phyloP scores from a whole-genome alignment of 306 rosid genomes.

The Cucurbita maxima region DNA sequence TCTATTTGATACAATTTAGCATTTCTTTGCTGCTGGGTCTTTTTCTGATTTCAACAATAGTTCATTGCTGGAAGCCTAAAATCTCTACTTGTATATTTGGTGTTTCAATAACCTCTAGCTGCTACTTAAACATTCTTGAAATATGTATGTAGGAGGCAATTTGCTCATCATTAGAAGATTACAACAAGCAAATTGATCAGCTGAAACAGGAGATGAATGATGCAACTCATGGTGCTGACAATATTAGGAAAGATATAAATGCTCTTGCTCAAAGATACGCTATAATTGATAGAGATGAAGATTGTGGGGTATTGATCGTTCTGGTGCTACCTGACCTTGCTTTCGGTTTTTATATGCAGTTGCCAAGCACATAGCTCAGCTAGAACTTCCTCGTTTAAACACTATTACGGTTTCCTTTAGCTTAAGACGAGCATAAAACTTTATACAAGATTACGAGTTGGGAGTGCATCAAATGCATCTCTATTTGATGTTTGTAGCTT shows the following conservation, averaged over 20 bases:
- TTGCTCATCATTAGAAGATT: slow-evolving; percentile 87
- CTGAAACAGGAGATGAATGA: slow-evolving; percentile 96
- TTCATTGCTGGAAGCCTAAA: background rate
- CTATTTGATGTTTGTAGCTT: background rate
- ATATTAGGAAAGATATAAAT: slow-evolving; percentile 88
- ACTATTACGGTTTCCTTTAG: background rate
- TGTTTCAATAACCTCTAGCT: background rate
- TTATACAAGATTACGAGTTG: background rate
- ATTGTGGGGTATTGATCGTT: slow-evolving; percentile 70
- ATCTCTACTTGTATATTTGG: background rate
- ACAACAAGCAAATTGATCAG: slow-evolving; percentile 93
- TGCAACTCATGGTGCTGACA: slow-evolving; percentile 95
- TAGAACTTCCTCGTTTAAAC: background rate
- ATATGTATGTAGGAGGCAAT: slow-evolving; percentile 65
- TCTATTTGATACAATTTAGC: background rate
- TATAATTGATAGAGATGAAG: slow-evolving; percentile 86
- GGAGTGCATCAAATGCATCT: background rate
- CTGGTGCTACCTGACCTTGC: slow-evolving; percentile 4
- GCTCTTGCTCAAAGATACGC: slow-evolving; percentile 99
- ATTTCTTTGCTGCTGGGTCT: background rate
- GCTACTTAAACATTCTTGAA: background rate
- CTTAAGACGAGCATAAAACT: background rate
- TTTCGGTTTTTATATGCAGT: background rate
- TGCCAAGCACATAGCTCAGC: background rate
- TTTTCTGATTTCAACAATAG: background rate